Evolutionary conservation across 2,329 filamentous ascomycete genomes (phyloP).

Genomic region (Eutypa lata): DNA sequence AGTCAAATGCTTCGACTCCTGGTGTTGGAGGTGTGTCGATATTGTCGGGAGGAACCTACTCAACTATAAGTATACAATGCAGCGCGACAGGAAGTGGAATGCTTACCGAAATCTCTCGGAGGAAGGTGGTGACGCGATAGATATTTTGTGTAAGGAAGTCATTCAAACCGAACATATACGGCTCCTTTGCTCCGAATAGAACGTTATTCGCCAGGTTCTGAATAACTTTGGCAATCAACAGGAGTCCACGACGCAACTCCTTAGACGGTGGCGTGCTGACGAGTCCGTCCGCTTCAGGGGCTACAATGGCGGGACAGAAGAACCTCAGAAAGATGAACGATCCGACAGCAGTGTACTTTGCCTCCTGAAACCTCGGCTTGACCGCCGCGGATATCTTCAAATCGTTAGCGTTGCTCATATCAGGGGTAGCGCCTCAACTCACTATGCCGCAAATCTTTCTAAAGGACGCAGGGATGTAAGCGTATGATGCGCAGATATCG

Average conservation of each 20-base stretch:
- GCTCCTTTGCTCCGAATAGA: conserved; percentile 68
- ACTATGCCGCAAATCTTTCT: conserved; percentile 66
- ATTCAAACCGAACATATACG: conserved; percentile 70
- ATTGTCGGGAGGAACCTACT: conserved; percentile 45
- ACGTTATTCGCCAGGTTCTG: conserved; percentile 72
- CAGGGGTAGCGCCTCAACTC: conserved; percentile 24
- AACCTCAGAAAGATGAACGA: conserved; percentile 70
- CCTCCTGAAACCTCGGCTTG: conserved; percentile 61
- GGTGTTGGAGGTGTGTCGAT: conserved; percentile 37
- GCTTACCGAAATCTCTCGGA: conserved; percentile 64
- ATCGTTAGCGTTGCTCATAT: conserved; percentile 7
- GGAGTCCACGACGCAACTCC: conserved; percentile 64
- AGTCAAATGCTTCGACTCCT: conserved; percentile 57
- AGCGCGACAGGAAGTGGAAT: not conserved
- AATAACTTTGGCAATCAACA: conserved; percentile 68
- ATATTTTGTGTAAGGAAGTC: conserved; percentile 68
- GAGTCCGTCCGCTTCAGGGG: conserved; percentile 65
- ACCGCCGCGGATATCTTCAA: conserved; percentile 60
- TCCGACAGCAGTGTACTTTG: conserved; percentile 69
- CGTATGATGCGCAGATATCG: conserved; percentile 62
- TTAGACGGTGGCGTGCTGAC: conserved; percentile 60
- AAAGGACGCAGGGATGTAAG: conserved; percentile 61
- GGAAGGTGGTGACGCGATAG: conserved; percentile 63
- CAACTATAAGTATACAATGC: conserved; percentile 12
- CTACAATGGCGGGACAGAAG: conserved; percentile 70